Base-by-base conservation (phyloP, 192 early-diverging fungal genomes). In the Coemansia sp. region DNA sequence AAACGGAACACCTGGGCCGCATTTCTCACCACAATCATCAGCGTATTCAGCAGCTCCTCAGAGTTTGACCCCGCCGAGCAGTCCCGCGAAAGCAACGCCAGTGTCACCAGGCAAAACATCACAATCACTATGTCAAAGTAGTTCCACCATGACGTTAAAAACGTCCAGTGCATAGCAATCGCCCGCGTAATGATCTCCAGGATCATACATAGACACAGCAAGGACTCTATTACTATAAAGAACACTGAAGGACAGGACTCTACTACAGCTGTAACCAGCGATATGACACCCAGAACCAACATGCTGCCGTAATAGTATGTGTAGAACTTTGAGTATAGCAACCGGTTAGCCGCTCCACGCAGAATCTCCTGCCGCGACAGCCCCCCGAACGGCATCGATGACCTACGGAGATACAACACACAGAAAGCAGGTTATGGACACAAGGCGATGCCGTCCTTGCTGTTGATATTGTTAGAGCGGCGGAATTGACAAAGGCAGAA, bases 181-280 rank as follows among this genome's bases (percentile, higher is more conserved):
- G 79, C 59, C 13, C 88, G 80, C 19, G 84, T 73, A 2, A 65
- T 60, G 3, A 91, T 85, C 60, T 91, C 88, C 15, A 80, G 55
- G 40, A 87, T 81, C 88, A 91, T 91, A 46, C 83, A 84, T 14
- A 82, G 39, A 45, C 88, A 88, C 40, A 91, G 80, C 15, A 83
- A 77, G 20, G 80, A 75, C 46, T 91, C 88, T 20, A 88, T 58
- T 13, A 83, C 48, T 26, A 91, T 81, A 50, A 90, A 90, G 7
- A 83, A 70, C 18, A 78, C 28, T 28, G 85, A 85, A 13, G 81
- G 85, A 39, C 82, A 81, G 5, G 51, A 55, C 41, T 70, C 62
- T 24, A 59, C 15, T 3, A 72, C 40, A 15, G 72, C 78, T 28
- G 66, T 63, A 41, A 81, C 55, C 6, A 81, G 61, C 6, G 79